Conservation (phyloP, 495 filamentous ascomycete genomes). For the Geoglossum glabrum region DNA sequence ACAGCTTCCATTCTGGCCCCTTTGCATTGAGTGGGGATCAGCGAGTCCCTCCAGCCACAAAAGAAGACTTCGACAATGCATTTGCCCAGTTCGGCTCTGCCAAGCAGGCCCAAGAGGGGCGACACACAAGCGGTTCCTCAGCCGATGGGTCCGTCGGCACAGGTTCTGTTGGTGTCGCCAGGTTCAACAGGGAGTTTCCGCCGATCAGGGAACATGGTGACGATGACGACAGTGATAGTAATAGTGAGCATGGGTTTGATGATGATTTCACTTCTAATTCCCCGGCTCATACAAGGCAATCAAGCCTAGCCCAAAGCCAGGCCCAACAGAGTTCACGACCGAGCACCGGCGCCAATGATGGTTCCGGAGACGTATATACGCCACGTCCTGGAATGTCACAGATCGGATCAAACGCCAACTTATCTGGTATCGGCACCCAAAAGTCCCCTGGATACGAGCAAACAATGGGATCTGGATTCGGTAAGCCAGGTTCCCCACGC, state of each 20-base stretch:
- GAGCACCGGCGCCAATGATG: constrained; percentile 10
- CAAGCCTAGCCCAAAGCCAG: constrained; percentile 15
- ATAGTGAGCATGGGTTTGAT: constrained; percentile 71
- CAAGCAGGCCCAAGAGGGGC: constrained; percentile 20
- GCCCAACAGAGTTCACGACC: constrained; percentile 16
- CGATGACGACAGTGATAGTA: constrained; percentile 58
- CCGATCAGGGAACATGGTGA: constrained; percentile 66
- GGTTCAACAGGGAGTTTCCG: constrained; percentile 64
- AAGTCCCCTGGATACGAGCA: constrained; percentile 43
- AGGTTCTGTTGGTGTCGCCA: constrained; percentile 19
- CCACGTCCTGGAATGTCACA: constrained; percentile 8
- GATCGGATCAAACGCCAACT: constrained; percentile 10
- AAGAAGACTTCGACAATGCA: constrained; percentile 59
- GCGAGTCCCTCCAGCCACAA: constrained; percentile 32
- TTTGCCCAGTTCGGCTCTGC: constrained; percentile 37
- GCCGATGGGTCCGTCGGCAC: constrained; percentile 10
- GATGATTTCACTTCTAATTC: constrained; percentile 72
- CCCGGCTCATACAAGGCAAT: constrained; percentile 27
- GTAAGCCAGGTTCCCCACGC: constrained; percentile 14
- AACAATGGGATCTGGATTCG: constrained; percentile 17
- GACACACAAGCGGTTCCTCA: constrained; percentile 16
- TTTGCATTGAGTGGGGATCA: constrained; percentile 31
- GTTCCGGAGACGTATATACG: constrained; percentile 5
- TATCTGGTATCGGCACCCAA: constrained; percentile 28
- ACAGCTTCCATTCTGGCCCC: constrained; percentile 22